Evolutionary conservation across 306 rosid genomes (phyloP), one percentile per base, ranked within the genome.

Genomic region (Cucurbita pepo): DNA sequence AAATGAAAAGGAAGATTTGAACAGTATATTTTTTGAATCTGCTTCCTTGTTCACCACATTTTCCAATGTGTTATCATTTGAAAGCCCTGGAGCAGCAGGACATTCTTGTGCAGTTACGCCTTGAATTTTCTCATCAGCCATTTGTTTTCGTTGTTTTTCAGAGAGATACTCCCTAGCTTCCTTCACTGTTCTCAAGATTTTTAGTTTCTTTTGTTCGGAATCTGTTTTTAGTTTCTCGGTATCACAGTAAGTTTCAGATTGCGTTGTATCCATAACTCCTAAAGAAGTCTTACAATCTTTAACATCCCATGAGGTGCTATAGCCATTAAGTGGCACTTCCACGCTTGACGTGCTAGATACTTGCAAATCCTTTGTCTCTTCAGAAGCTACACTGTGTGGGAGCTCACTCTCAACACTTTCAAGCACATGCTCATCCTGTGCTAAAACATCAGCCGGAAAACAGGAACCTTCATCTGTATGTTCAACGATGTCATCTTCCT

Each of bases 101-200:
- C 75, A 78, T 69, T 83, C 85, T 52, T 56, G 45, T 74, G 72
- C 43, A 19, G 45, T 58, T 77, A 75, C 75, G 75, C 70, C 64
- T 71, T 47, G 75, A 22, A 71, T n/a, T 66, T 77, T 79, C 65
- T 64, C 56, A 69, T 69, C 56, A 48, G 75, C 52, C 71, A 74
- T 77, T 84, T 73, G 80, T 74, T 87, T 87, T 75, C 71, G 79
- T 75, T 52, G 73, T 79, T 80, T 90, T 71, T 52, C 82, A 3
- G 81, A 85, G 59, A 94, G 95, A 81, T 86, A 94, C 69, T 89
- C 89, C 80, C 87, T 82, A 30, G 98, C 98, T 85, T 94, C 98
- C 79, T 82, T 87, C 81, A 94, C 90, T 41, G 97, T 86, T 70
- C 81, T 79, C 76, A 94, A 90, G 83, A 94, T 75, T 79, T 86